Evolutionary conservation across 148 eudicot species (phyloP).

Genomic region (Rhododendron molle): DNA sequence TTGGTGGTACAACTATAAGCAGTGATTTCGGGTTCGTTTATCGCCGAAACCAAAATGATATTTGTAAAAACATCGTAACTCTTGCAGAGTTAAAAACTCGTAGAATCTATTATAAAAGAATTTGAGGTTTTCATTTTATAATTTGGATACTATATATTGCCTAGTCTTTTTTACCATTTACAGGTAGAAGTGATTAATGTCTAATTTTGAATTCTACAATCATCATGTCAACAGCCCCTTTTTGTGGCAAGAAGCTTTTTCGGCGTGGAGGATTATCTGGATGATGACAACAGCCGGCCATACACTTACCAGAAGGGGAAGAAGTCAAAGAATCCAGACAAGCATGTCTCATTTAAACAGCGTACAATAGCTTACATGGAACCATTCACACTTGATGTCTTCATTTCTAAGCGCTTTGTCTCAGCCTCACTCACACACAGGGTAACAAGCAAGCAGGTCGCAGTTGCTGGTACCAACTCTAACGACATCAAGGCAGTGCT

Average conservation of each 20-base stretch:
- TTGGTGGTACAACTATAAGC: background rate
- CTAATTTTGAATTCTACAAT: constrained; percentile 9
- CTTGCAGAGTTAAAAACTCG: background rate
- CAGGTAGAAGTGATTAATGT: background rate
- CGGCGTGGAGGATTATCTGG: constrained; percentile 94
- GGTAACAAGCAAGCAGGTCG: constrained; percentile 86
- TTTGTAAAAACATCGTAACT: too few relatives aligned
- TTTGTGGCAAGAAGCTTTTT: constrained; percentile 85
- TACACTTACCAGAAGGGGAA: constrained; percentile 89
- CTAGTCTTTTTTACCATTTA: background rate
- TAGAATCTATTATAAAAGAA: background rate
- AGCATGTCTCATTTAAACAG: constrained; percentile 82
- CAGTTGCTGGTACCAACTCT: constrained; percentile 91
- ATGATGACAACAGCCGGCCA: constrained; percentile 88
- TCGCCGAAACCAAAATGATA: background rate
- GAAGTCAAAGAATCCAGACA: constrained; percentile 83
- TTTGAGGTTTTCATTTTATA: background rate
- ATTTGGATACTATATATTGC: background rate
- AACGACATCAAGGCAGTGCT: constrained; percentile 85
- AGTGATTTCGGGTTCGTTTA: background rate
- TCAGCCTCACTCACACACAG: constrained; percentile 91
- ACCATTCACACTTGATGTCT: constrained; percentile 84
- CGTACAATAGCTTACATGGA: constrained; percentile 95
- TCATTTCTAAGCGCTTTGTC: constrained; percentile 88
- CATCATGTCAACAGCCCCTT: constrained; percentile 37